phyloP scores from a whole-genome alignment of 441 rosid genomes.

The Brassica balearica region DNA sequence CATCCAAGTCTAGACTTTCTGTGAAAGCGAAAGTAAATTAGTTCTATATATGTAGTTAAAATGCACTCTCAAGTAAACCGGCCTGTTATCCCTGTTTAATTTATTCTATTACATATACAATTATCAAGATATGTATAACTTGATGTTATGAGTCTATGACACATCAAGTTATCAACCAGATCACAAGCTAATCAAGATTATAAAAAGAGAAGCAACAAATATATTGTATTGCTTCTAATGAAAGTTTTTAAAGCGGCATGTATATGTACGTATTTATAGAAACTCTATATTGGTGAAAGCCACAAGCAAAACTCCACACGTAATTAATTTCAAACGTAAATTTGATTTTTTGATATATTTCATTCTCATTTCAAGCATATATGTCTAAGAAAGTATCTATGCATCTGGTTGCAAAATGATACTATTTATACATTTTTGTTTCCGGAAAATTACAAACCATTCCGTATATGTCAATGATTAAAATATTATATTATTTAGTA shows the following conservation, averaged over 20 bases:
- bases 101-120: neutral
- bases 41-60: neutral
- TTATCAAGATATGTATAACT: neutral
- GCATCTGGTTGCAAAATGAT: slow-evolving; percentile 22
- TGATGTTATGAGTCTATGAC: neutral
- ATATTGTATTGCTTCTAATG: slow-evolving; percentile 18
- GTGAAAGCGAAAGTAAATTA: slow-evolving; percentile 38
- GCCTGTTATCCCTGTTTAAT: neutral
- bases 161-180: neutral
- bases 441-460: neutral
- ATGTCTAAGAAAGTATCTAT: slow-evolving; percentile 23
- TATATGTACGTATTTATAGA: slow-evolving; percentile 35
- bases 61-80: neutral
- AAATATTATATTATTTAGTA: neutral
- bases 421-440: neutral
- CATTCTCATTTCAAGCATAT: slow-evolving; percentile 18
- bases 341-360: slow-evolving; percentile 5
- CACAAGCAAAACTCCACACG: slow-evolving; percentile 45
- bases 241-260: slow-evolving; percentile 25
- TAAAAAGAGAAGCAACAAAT: neutral
- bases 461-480: neutral
- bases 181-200: neutral
- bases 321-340: slow-evolving; percentile 34
- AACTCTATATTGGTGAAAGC: slow-evolving; percentile 45
- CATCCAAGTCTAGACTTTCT: slow-evolving; percentile 44